Evolutionary conservation across 441 rosid species (phyloP), one percentile per base, ranked within the genome.

Genomic region (Mallotus japonicus): DNA sequence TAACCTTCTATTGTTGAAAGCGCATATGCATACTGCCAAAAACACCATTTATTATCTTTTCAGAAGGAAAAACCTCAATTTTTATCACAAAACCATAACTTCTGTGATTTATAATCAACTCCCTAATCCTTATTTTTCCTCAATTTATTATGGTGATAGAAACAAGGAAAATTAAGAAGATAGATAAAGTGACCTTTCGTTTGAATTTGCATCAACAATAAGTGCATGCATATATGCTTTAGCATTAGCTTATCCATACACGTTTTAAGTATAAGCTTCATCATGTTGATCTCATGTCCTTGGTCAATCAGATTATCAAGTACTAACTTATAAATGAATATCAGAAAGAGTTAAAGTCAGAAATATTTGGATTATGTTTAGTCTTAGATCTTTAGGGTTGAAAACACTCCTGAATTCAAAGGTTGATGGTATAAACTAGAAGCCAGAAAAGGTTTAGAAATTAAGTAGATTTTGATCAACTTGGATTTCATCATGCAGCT

Each of bases 1-100:
- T 85, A 87, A 57, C 87, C 92, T 16, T 78, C 78, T 40, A 70
- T 72, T 3, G 97, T 91, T 14, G 95, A 88, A 66, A 93, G 81
- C 24, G 78, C 85, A 62, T 12, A 64, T 49, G 89, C 90, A 76
- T 80, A 81, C 90, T 88, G 83, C 80, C 81, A 71, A 20, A 58
- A 0, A 3, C 34, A 37, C 28, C 11, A 12, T 57, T 8, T 57
- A 22, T 20, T 16, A 51, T 50, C 59, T 2, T 20, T 65, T 10
- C 53, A 28, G 69, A 61, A 15, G 65, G 56, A 47, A 65, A 62
- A 22, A 47, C 17, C 15, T 47, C 10, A 5, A 12, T 13, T 14
- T 22, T 20, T 20, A 20, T 22, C n/a, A 22, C 12, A 47, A 22
- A 19, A 16, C 17, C 3, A 14, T 47, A 46, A 47, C 28, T 6